phyloP scores from a whole-genome alignment of 331 rosid species.

The Pyrus hybrid region DNA sequence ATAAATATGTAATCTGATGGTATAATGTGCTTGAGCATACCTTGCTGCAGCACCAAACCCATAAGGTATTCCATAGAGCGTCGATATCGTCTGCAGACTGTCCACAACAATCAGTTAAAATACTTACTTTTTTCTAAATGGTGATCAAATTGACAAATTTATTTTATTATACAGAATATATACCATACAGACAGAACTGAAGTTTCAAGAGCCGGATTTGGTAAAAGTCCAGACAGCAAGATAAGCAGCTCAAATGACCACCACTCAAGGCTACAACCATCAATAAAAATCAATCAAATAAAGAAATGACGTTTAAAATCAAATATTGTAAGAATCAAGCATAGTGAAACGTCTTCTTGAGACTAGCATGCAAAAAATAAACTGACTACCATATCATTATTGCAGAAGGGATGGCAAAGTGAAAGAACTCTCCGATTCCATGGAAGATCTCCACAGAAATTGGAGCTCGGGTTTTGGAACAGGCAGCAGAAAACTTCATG shows the following conservation, averaged over 20 bases:
- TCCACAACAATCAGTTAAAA: not conserved
- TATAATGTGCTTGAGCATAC: not conserved
- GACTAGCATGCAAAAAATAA: not conserved
- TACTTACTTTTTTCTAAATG: no score
- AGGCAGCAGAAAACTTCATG: conserved; percentile 42
- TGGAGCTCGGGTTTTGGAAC: conserved; percentile 47
- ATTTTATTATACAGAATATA: no score
- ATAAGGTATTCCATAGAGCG: conserved; percentile 52
- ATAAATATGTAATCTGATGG: no score
- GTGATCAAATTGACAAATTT: no score
- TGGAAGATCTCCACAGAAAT: conserved; percentile 49
- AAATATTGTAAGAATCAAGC: not conserved
- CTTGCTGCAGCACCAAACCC: conserved; percentile 53
- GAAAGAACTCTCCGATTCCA: conserved; percentile 50
- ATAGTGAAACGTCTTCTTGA: not conserved
- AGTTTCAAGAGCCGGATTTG: no score
- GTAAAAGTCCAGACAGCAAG: no score
- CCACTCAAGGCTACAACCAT: no score
- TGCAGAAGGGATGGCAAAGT: conserved; percentile 61
- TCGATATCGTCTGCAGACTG: conserved; percentile 39
- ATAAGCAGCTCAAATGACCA: no score
- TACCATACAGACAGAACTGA: no score
- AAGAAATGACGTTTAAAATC: no score
- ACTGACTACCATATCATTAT: conserved; percentile 45
- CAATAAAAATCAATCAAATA: no score